phyloP scores from a whole-genome alignment of 2,329 filamentous ascomycete genomes.

The Piedraia hortae region DNA sequence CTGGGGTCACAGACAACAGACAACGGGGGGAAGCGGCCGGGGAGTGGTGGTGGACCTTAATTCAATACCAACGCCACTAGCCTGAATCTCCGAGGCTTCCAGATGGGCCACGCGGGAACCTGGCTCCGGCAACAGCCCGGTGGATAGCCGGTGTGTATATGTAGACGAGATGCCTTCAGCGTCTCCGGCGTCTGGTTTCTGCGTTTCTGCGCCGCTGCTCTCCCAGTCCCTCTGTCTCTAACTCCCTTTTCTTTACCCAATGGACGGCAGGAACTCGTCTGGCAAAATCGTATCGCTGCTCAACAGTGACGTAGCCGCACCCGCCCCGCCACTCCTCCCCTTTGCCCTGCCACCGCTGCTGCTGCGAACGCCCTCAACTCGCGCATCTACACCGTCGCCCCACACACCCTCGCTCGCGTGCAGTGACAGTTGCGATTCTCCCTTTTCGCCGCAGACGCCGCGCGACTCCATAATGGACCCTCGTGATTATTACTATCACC shows the following conservation, averaged over 20 bases:
- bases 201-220: no score
- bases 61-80: no score
- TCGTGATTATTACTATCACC: slow-evolving; percentile 4
- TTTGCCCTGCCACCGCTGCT: no score
- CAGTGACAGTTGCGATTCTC: slow-evolving; percentile 20
- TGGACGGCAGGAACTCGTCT: slow-evolving; percentile 24
- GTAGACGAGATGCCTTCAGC: no score
- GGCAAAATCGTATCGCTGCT: slow-evolving; percentile 23
- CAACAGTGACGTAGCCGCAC: slow-evolving; percentile 14
- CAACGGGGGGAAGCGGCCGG: no score
- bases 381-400: slow-evolving; percentile 18
- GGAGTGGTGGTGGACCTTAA: no score
- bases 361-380: slow-evolving; percentile 4
- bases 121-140: no score
- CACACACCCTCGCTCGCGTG: slow-evolving; percentile 19
- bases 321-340: slow-evolving; percentile 3
- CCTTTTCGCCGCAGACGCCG: slow-evolving; percentile 21
- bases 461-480: slow-evolving; percentile 12
- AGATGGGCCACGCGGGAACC: no score
- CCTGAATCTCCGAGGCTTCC: no score
- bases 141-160: no score
- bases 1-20: no score
- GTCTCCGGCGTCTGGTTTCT: no score
- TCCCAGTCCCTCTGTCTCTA: slow-evolving; percentile 1
- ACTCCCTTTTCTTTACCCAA: slow-evolving; percentile 9